Evolutionary conservation across 2,329 filamentous ascomycete species (phyloP).

Genomic region (Ramularia collo-cygni): DNA sequence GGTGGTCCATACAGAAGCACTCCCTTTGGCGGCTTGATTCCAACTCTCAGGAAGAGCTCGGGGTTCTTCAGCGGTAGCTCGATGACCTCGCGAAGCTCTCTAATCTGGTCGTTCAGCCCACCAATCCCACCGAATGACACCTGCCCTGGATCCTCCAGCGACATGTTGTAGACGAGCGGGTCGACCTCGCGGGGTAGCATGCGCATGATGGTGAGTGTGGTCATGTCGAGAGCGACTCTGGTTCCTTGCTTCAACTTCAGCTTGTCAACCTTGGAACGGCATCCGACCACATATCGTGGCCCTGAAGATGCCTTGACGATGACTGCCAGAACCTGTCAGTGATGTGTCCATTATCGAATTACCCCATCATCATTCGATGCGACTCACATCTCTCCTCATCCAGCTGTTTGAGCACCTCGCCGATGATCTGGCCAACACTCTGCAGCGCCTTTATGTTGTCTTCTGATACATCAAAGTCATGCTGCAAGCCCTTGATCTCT

Average conservation of each 20-base stretch:
- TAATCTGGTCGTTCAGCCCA: conserved; percentile 95
- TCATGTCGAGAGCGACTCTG: conserved; percentile 97
- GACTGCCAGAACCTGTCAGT: conserved; percentile 48
- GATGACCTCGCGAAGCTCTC: conserved; percentile 94
- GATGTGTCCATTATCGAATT: background rate
- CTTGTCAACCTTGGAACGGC: conserved; percentile 97
- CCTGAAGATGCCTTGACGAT: conserved; percentile 98
- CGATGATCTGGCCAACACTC: conserved; percentile 98
- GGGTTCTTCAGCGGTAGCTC: conserved; percentile 98
- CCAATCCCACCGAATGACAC: conserved; percentile 97
- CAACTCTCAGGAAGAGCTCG: conserved; percentile 90
- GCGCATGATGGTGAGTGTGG: conserved; percentile 98
- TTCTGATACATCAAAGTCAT: conserved; percentile 93
- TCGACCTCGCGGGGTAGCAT: conserved; percentile 99
- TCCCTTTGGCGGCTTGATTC: conserved; percentile 98
- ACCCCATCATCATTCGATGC: conserved; percentile 1
- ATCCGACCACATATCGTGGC: conserved; percentile 95
- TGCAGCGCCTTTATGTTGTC: conserved; percentile 99
- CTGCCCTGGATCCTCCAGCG: conserved; percentile 92
- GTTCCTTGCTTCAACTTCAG: conserved; percentile 96
- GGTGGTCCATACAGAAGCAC: conserved; percentile 93
- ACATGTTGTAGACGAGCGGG: conserved; percentile 99
- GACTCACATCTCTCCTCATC: conserved; percentile 94
- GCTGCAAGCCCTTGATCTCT: conserved; percentile 92
- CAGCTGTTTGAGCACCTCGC: conserved; percentile 96